phyloP scores from a whole-genome alignment of 1,139 yeast genomes.

The Geotrichum candidum region DNA sequence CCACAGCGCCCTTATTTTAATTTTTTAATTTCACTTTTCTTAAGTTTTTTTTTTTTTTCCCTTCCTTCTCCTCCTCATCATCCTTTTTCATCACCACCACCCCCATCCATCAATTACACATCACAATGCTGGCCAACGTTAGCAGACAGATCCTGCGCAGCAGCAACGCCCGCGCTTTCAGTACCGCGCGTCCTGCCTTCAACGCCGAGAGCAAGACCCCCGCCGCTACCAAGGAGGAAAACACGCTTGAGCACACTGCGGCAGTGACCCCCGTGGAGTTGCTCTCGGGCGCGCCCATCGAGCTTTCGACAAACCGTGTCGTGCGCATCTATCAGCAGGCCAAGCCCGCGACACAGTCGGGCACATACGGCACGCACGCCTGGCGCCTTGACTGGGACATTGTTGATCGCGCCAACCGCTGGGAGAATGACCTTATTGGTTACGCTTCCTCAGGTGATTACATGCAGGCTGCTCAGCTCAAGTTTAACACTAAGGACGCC shows the following conservation, averaged over 20 bases:
- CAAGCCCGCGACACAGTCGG: conserved; percentile 79
- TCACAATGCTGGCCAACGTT: neutral
- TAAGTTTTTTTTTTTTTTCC: neutral
- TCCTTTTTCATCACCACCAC: neutral
- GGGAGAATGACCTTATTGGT: conserved; percentile 89
- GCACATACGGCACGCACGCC: conserved; percentile 39
- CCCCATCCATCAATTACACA: neutral
- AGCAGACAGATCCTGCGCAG: neutral
- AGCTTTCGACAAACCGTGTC: conserved; percentile 54
- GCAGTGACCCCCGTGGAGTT: conserved; percentile 46
- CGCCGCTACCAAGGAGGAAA: neutral
- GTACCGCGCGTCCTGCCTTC: conserved; percentile 1
- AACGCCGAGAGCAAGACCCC: neutral
- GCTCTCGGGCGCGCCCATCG: conserved; percentile 76
- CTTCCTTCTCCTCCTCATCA: too few relatives aligned
- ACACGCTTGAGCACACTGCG: conserved; percentile 13
- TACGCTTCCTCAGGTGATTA: conserved; percentile 76
- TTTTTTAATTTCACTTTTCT: too few relatives aligned
- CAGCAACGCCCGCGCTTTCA: neutral
- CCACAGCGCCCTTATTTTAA: neutral
- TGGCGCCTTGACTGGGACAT: conserved; percentile 89
- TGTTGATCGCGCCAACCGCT: conserved; percentile 68
- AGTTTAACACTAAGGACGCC: conserved; percentile 68
- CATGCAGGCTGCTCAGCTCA: conserved; percentile 52
- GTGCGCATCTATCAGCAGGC: conserved; percentile 75